A percentile compares a stretch with the other conserved stretches of the same genome.
phyloP scores from a whole-genome alignment of 345 rosid genomes.

The Brassica juncea region DNA sequence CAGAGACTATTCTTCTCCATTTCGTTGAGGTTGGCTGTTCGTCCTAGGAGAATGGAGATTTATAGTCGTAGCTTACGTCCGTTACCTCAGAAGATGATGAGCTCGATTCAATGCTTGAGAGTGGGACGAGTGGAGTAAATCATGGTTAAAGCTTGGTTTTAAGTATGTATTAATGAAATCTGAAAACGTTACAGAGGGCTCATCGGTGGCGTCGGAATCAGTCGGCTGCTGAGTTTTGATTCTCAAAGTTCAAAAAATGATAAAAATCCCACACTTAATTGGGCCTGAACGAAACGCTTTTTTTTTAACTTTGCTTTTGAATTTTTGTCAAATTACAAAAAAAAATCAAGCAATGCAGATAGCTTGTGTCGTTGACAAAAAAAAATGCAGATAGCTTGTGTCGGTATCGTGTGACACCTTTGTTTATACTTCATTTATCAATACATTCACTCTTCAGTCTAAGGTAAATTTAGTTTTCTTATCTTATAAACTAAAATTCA shows the following conservation, averaged over 20 bases:
- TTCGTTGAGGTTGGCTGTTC: not conserved
- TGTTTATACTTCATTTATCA: too few relatives aligned
- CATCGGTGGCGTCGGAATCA: not conserved
- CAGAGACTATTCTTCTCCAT: not conserved
- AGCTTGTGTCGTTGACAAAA: too few relatives aligned
- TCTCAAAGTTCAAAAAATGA: not conserved
- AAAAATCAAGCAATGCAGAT: too few relatives aligned
- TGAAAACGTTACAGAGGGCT: not conserved
- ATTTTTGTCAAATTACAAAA: too few relatives aligned
- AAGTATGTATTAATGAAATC: not conserved
- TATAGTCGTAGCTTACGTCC: not conserved
- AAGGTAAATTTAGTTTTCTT: too few relatives aligned
- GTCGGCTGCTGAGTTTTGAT: not conserved
- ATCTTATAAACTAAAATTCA: too few relatives aligned
- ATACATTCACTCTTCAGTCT: too few relatives aligned
- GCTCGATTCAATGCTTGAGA: not conserved
- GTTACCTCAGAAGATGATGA: not conserved
- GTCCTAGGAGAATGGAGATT: not conserved
- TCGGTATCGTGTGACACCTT: too few relatives aligned
- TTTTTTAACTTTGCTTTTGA: too few relatives aligned
- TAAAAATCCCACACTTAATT: not conserved
- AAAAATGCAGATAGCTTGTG: too few relatives aligned
- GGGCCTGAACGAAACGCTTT: not conserved
- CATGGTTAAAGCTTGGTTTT: not conserved
- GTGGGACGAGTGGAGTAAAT: too few relatives aligned